These are phyloP conservation scores for Testicularia cyperi DNA, from an alignment of 1,284 basidiomycete species.

Conservation along the genomic window DNA sequence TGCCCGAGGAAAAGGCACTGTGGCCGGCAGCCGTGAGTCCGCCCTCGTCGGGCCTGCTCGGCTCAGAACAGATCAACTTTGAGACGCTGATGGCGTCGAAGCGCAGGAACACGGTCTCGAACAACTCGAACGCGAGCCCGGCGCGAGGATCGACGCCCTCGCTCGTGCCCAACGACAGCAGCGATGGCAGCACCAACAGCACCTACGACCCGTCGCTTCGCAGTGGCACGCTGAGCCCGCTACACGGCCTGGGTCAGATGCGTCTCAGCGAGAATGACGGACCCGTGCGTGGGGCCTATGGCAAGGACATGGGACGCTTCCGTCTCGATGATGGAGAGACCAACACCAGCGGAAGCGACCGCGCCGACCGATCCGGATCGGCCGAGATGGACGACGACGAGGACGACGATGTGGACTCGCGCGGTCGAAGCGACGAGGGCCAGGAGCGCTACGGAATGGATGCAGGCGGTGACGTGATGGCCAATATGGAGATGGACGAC, in stretches of 20 bases:
- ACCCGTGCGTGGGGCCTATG: constrained; percentile 1
- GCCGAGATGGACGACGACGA: constrained; percentile 55
- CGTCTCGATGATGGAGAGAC: constrained; percentile 32
- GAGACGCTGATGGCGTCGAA: constrained; percentile 57
- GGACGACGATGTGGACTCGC: constrained; percentile 39
- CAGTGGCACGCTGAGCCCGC: constrained; percentile 36
- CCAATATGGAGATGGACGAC: constrained; percentile 59
- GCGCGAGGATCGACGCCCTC: constrained; percentile 31
- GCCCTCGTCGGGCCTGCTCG: constrained; percentile 61
- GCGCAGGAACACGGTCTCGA: constrained; percentile 31
- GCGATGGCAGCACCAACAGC: constrained; percentile 35
- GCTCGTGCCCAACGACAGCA: constrained; percentile 37
- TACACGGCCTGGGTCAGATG: constrained; percentile 35
- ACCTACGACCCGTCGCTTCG: constrained; percentile 35
- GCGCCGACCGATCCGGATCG: constrained; percentile 28
- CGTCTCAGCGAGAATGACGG: constrained; percentile 10
- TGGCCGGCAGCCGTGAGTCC: constrained; percentile 65
- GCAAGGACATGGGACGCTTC: constrained; percentile 12
- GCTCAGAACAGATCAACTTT: constrained; percentile 61
- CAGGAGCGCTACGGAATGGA: constrained; percentile 55
- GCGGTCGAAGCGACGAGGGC: constrained; percentile 29
- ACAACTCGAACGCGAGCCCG: constrained; percentile 29
- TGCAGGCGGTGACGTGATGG: constrained; percentile 54
- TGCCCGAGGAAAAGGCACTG: constrained; percentile 87
- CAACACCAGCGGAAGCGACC: constrained; percentile 26